A percentile compares a stretch with the other conserved stretches of the same genome.
Evolutionary conservation across 306 rosid genomes (phyloP).

Genomic region (Mimosa pudica): DNA sequence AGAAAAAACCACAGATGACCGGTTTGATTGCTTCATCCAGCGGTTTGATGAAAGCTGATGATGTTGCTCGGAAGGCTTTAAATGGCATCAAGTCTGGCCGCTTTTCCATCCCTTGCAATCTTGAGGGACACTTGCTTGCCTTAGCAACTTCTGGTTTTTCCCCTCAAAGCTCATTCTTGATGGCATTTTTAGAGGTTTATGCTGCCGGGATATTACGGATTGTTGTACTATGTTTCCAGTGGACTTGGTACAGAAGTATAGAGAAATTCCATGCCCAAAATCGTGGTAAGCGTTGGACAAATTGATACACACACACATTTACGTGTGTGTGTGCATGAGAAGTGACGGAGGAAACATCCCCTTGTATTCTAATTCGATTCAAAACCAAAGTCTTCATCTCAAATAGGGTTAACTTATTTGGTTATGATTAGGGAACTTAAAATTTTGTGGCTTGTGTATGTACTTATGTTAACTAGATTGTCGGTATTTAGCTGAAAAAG

Average conservation of each 20-base stretch:
- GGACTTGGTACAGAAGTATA: conserved; percentile 78
- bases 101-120: conserved; percentile 76
- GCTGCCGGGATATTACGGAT: conserved; percentile 58
- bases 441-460: conserved; percentile 8
- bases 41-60: conserved; percentile 78
- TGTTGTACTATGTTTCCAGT: conserved; percentile 68
- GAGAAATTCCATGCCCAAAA: conserved; percentile 67
- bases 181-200: conserved; percentile 85
- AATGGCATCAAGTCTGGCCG: conserved; percentile 75
- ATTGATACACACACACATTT: not conserved
- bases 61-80: conserved; percentile 77
- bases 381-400: not conserved
- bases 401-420: not conserved
- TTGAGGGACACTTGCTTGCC: conserved; percentile 68
- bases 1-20: conserved; percentile 75
- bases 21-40: conserved; percentile 67
- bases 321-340: not conserved
- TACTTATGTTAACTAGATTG: not conserved
- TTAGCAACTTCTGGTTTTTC: conserved; percentile 82
- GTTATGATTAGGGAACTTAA: not conserved
- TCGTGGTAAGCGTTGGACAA: conserved; percentile 47
- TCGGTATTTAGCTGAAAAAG: conserved; percentile 1
- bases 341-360: conserved; percentile 16
- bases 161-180: conserved; percentile 78
- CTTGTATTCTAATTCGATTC: not conserved